Percentiles rank a stretch among this genome's conserved stretches.
Evolutionary conservation across 1,284 basidiomycete species (phyloP).

Genomic region (Moniliophthora roreri): DNA sequence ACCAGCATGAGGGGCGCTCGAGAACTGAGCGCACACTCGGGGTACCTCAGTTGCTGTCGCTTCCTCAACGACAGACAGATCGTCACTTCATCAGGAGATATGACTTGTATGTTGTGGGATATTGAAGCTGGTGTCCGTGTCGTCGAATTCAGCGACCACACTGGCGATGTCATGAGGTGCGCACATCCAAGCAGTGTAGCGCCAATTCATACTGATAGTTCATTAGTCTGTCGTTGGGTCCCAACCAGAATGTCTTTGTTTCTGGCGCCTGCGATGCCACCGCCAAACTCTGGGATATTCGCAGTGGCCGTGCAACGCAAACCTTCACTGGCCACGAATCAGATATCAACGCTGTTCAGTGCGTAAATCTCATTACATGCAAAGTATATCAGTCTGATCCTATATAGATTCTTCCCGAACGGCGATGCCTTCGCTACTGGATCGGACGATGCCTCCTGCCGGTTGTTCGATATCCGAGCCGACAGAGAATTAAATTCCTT

Average conservation of each 20-base stretch:
- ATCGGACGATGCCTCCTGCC: constrained; percentile 98
- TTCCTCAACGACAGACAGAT: constrained; percentile 99
- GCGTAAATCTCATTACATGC: constrained; percentile 34
- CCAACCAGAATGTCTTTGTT: constrained; percentile 95
- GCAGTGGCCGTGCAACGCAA: constrained; percentile 94
- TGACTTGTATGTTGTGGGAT: constrained; percentile 99
- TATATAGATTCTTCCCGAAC: constrained; percentile 92
- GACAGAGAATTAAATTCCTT: constrained; percentile 96
- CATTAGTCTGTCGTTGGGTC: constrained; percentile 87
- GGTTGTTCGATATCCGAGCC: constrained; percentile 96
- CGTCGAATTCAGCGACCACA: constrained; percentile 98
- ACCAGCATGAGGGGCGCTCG: constrained; percentile 76
- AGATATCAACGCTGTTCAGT: constrained; percentile 99
- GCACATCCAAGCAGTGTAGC: constrained; percentile 9
- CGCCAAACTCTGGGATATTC: constrained; percentile 98
- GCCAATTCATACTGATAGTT: constrained; percentile 15
- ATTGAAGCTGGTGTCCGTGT: constrained; percentile 95
- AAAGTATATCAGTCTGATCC: constrained; percentile 17
- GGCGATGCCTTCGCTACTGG: constrained; percentile 99
- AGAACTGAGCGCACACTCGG: constrained; percentile 95
- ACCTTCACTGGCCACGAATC: constrained; percentile 99
- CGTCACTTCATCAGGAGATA: constrained; percentile 95
- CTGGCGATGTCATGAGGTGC: constrained; percentile 98
- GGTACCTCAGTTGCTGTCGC: constrained; percentile 96
- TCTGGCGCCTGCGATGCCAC: constrained; percentile 98